Base-by-base conservation (phyloP, 495 filamentous ascomycete species). In the Penicillium tannophilum region DNA sequence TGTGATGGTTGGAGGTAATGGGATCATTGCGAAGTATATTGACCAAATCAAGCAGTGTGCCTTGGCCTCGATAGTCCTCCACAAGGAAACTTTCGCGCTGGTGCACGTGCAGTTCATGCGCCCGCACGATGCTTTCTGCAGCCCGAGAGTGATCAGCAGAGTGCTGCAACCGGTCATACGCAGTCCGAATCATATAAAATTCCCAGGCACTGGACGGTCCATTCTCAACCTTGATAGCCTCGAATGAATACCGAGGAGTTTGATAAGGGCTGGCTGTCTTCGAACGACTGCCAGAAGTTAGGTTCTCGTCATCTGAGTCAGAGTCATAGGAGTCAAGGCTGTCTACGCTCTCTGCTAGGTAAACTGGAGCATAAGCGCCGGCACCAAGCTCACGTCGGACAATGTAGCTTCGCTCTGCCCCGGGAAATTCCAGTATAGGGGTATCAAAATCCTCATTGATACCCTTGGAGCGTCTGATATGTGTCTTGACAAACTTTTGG, bases 321-420 rank as follows among this genome's bases (percentile, higher is more conserved):
- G 70, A 71, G 23, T 69, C 55, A 33, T 63, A 66, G 4, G 66
- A 59, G 36, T 76, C 64, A 2, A 79, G 72, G 24, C 81, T 79
- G 4, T 80, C 76, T n/a, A 78, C 70, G 63, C 88, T 92, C 66
- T 96, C 88, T 11, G 90, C 87, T 2, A 98, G 82, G 71, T 97
- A 98, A 7, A 98, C 95, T 0, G 94, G 92, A 7, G 92, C 94
- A 72, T 92, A 98, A 3, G 95, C 93, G 24, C 94, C 94, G 19
- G 91, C 88, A 9, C 94, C 94, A 8, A 98, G 85, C 66, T 97
- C 92, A n/a, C 88, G 85, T 60, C 87, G 89, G 56, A 98, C 73
- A 9, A 87, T 87, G 73, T 96, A 98, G 58, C 66, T 78, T 55
- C 79, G 73, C 28, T 74, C 72, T 8, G 77, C 72, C 6, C 82